Evolutionary conservation across 2,329 filamentous ascomycete genomes (phyloP).

Genomic region (Fusarium austroafricanum): DNA sequence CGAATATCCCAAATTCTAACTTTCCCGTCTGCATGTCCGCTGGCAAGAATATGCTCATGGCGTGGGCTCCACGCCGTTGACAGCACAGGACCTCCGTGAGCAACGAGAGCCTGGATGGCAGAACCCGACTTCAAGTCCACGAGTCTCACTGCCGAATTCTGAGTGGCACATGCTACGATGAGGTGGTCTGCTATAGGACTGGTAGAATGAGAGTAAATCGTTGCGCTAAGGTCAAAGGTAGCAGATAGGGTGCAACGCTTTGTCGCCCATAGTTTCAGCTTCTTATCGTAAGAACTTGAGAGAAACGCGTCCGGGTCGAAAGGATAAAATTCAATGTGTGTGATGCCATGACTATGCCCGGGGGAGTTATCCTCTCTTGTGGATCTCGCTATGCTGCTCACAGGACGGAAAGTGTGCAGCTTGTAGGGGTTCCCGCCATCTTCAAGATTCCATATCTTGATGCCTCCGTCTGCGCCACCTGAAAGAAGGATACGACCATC

Average conservation of each 20-base stretch:
- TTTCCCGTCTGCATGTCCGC: constrained; percentile 85
- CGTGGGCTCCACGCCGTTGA: constrained; percentile 85
- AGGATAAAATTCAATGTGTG: constrained; percentile 80
- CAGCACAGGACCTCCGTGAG: constrained; percentile 75
- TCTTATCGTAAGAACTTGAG: constrained; percentile 81
- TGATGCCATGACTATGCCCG: constrained; percentile 77
- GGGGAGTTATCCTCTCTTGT: constrained; percentile 44
- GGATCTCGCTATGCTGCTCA: constrained; percentile 62
- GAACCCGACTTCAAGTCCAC: constrained; percentile 88
- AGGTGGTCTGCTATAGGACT: constrained; percentile 79
- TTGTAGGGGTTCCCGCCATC: constrained; percentile 59
- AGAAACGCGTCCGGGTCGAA: constrained; percentile 82
- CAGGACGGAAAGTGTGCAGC: constrained; percentile 65
- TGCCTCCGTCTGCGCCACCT: constrained; percentile 84
- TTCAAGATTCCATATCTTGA: constrained; percentile 90
- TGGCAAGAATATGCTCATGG: constrained; percentile 82
- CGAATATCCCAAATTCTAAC: constrained; percentile 90
- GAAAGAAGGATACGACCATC: constrained; percentile 83
- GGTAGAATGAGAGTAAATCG: constrained; percentile 80
- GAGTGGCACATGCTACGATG: constrained; percentile 88
- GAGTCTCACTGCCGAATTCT: constrained; percentile 84
- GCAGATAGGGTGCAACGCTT: constrained; percentile 70
- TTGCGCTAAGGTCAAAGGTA: constrained; percentile 74
- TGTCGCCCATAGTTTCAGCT: constrained; percentile 79
- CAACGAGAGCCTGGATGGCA: constrained; percentile 74